phyloP scores from a whole-genome alignment of 139 green algal genomes.

The Monoraphidium neglectum region DNA sequence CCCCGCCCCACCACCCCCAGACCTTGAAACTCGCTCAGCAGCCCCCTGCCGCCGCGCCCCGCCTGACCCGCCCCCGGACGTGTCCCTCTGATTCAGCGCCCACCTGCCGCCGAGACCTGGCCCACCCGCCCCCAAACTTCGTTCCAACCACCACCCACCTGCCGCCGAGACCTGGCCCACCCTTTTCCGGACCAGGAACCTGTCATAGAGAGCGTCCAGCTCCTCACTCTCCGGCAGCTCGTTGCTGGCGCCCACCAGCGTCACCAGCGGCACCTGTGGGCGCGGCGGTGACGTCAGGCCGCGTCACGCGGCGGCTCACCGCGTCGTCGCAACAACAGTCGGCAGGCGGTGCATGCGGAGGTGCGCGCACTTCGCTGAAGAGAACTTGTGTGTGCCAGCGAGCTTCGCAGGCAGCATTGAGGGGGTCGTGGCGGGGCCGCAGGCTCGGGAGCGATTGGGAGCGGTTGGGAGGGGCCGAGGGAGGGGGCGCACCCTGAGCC shows the following conservation, averaged over 20 bases:
- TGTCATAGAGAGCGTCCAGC: conserved; percentile 93
- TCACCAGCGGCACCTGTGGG: conserved; percentile 29
- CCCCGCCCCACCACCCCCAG: too few species aligned
- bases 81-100: too few species aligned
- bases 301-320: neutral
- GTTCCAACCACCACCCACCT: conserved; percentile 4
- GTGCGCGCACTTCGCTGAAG: neutral
- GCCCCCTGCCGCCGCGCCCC: too few species aligned
- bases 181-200: conserved; percentile 82
- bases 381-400: too few species aligned
- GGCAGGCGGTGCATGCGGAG: neutral
- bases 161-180: conserved; percentile 64
- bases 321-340: neutral
- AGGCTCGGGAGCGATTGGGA: too few species aligned
- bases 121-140: too few species aligned
- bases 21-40: too few species aligned
- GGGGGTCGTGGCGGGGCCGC: too few species aligned
- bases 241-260: conserved; percentile 84
- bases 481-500: conserved; percentile 11
- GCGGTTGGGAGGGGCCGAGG: neutral
- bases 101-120: conserved; percentile 46
- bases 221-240: conserved; percentile 92
- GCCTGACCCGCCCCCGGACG: too few species aligned
- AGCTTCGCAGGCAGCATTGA: too few species aligned
- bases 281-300: neutral